A percentile compares a stretch with the other conserved stretches of the same genome.
phyloP scores from a whole-genome alignment of 352 stramenopile genomes.

The Globisporangium apiculatum region DNA sequence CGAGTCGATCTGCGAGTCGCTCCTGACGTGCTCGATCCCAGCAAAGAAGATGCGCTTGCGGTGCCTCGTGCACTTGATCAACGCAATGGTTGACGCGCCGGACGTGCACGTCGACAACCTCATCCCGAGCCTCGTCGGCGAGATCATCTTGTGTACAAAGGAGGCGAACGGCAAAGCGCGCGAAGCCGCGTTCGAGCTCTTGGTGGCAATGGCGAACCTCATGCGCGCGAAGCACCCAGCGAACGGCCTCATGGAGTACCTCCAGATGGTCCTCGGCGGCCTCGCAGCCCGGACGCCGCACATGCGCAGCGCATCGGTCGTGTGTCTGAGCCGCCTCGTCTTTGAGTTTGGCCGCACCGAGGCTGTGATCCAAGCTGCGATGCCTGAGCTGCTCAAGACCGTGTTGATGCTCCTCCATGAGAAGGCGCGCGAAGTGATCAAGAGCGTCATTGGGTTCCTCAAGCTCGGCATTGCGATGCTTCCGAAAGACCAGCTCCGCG shows the following conservation, averaged over 20 bases:
- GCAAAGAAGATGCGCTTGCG: conserved; percentile 94
- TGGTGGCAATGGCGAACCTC: conserved; percentile 80
- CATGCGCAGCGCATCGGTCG: conserved; percentile 94
- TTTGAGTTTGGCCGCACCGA: conserved; percentile 91
- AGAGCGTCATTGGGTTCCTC: conserved; percentile 95
- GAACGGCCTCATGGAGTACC: conserved; percentile 83
- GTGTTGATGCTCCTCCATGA: conserved; percentile 92
- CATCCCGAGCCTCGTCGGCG: conserved; percentile 88
- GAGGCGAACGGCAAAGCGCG: conserved; percentile 94
- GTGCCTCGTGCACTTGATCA: conserved; percentile 79
- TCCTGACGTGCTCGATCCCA: conserved; percentile 92
- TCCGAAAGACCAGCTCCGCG: conserved; percentile 81
- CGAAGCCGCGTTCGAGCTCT: conserved; percentile 79
- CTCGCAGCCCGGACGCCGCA: conserved; percentile 91
- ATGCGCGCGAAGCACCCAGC: conserved; percentile 51
- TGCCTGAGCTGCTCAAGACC: conserved; percentile 89
- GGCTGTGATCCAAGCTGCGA: conserved; percentile 51
- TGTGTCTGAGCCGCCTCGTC: conserved; percentile 92
- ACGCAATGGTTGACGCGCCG: conserved; percentile 67
- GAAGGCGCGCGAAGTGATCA: conserved; percentile 94
- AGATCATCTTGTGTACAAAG: conserved; percentile 96
- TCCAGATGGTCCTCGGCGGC: conserved; percentile 91
- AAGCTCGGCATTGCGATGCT: conserved; percentile 92
- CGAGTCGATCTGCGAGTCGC: conserved; percentile 90
- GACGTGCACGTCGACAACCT: conserved; percentile 75